phyloP scores from a whole-genome alignment of 306 rosid genomes.

The Herpetospermum pedunculosum region DNA sequence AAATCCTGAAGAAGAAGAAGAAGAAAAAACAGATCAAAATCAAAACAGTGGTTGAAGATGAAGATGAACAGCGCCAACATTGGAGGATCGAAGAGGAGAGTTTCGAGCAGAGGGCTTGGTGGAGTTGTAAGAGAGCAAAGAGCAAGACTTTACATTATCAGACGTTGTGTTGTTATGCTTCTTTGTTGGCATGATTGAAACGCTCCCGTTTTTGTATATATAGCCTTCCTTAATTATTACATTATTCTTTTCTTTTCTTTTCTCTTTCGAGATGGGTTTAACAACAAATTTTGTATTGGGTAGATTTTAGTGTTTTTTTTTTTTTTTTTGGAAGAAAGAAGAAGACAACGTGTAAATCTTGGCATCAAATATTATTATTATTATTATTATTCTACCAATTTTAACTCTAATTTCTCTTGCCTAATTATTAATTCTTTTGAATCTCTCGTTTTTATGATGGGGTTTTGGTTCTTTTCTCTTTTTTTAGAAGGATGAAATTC shows the following conservation, averaged over 20 bases:
- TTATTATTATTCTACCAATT: background rate
- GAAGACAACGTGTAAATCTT: background rate
- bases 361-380: background rate
- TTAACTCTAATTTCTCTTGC: background rate
- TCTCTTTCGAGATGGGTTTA: background rate
- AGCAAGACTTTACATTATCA: conserved; percentile 50
- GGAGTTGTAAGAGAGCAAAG: conserved; percentile 49
- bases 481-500: too few species aligned
- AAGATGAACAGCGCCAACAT: conserved; percentile 34
- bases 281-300: background rate
- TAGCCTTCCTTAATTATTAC: background rate
- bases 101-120: conserved; percentile 47
- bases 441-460: background rate
- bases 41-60: conserved; percentile 18
- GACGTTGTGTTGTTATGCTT: conserved; percentile 68
- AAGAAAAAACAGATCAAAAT: background rate
- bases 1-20: background rate
- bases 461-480: background rate
- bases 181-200: conserved; percentile 58
- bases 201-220: background rate
- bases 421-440: background rate
- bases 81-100: conserved; percentile 42
- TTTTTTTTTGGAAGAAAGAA: too few species aligned
- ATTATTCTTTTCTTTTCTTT: background rate
- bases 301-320: background rate